Conservation (phyloP, 495 filamentous ascomycete genomes). For the Hypomontagnella submonticulosa region DNA sequence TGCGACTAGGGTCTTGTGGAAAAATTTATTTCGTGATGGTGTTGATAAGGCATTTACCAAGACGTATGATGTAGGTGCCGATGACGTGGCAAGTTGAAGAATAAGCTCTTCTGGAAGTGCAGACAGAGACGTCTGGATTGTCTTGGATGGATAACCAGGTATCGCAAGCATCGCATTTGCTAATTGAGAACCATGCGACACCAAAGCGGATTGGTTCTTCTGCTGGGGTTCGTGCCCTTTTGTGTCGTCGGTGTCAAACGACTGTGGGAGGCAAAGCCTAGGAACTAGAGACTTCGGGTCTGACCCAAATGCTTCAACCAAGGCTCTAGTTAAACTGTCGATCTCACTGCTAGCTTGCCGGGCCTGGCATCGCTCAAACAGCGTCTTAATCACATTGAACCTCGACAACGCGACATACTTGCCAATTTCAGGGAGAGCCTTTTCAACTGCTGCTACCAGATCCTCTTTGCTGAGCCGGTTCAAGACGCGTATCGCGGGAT, state of each 20-base stretch:
- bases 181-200: conserved; percentile 59
- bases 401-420: conserved; percentile 77
- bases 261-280: conserved; percentile 66
- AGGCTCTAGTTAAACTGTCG: conserved; percentile 66
- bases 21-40: conserved; percentile 63
- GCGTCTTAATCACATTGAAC: conserved; percentile 77
- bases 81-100: conserved; percentile 52
- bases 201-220: conserved; percentile 56
- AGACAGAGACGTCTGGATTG: conserved; percentile 56
- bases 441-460: conserved; percentile 72
- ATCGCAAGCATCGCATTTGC: conserved; percentile 56
- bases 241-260: conserved; percentile 50
- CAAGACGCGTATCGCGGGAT: conserved; percentile 80
- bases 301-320: conserved; percentile 67
- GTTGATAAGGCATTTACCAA: conserved; percentile 77
- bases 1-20: conserved; percentile 60
- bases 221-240: conserved; percentile 49
- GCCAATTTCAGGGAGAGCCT: conserved; percentile 74
- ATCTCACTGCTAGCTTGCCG: conserved; percentile 68
- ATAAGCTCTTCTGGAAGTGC: conserved; percentile 51
- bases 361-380: conserved; percentile 85
- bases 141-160: conserved; percentile 52
- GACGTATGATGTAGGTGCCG: conserved; percentile 64
- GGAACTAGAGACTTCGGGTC: conserved; percentile 65
- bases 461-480: conserved; percentile 87